Percentiles rank a stretch among this genome's conserved stretches.
These are phyloP conservation scores for Rhypophila decipiens DNA, from an alignment of 495 filamentous ascomycete species.

Conservation along the genomic window DNA sequence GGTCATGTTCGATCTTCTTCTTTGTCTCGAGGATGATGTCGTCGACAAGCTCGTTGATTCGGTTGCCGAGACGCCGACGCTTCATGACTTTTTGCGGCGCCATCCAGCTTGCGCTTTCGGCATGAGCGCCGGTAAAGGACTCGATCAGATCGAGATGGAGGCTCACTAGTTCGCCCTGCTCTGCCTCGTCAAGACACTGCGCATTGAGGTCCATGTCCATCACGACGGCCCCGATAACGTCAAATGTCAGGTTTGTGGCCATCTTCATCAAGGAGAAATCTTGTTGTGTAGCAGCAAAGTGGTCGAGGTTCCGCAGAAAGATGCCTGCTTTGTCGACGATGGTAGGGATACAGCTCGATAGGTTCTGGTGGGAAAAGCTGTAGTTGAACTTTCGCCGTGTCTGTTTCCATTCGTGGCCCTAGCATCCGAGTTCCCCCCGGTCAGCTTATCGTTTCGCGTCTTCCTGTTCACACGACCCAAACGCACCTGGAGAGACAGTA, in stretches of 20 bases:
- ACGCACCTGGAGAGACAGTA: constrained; percentile 30
- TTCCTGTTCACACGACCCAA: too few species aligned
- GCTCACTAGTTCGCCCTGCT: constrained; percentile 20
- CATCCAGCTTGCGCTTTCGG: constrained; percentile 7
- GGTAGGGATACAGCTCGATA: constrained; percentile 30
- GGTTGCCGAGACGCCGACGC: constrained; percentile 8
- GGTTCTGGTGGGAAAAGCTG: constrained; percentile 37
- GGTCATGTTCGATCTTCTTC: not conserved
- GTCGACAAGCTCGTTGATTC: constrained; percentile 14
- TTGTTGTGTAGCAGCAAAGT: constrained; percentile 15
- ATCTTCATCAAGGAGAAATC: constrained; percentile 20
- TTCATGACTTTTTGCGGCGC: constrained; percentile 8
- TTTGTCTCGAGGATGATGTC: constrained; percentile 19
- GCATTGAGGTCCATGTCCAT: constrained; percentile 31
- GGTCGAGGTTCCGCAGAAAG: constrained; percentile 27
- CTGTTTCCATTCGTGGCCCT: constrained; percentile 37
- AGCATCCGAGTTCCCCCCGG: too few species aligned
- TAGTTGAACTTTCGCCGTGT: constrained; percentile 35
- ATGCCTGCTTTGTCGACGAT: constrained; percentile 32
- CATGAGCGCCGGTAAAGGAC: constrained; percentile 15
- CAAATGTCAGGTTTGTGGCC: constrained; percentile 30
- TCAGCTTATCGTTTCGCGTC: too few species aligned
- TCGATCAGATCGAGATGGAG: constrained; percentile 20
- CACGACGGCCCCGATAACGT: constrained; percentile 34
- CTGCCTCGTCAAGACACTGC: constrained; percentile 4